Percentiles rank a stretch among this genome's conserved stretches.
Evolutionary conservation across 208 protist genomes (phyloP).

Genomic region (Wallacemonas sp.): DNA sequence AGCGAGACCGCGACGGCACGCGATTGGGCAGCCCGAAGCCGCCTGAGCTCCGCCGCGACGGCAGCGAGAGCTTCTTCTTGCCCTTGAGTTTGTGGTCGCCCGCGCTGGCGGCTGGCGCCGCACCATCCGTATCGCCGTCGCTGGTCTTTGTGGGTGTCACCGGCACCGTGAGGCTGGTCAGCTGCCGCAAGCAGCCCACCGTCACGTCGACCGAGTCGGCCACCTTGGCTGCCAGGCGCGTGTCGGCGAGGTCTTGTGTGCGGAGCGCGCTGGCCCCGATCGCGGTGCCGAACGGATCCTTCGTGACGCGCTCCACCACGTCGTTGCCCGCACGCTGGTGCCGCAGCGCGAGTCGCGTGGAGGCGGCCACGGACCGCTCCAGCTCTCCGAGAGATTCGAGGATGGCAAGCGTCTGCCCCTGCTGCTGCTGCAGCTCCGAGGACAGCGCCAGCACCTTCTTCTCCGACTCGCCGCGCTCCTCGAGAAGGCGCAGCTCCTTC

Average conservation of each 20-base stretch:
- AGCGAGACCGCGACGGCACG: not conserved
- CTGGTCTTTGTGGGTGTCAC: not conserved
- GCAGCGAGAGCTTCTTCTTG: slow-evolving; percentile 10
- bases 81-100: not conserved
- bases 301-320: not conserved
- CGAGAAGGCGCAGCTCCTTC: slow-evolving; percentile 30
- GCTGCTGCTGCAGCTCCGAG: slow-evolving; percentile 18
- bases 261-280: slow-evolving; percentile 19
- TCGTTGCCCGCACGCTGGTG: not conserved
- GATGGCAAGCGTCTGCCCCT: slow-evolving; percentile 30
- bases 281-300: slow-evolving; percentile 28
- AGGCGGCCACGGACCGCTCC: slow-evolving; percentile 19
- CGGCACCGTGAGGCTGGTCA: slow-evolving; percentile 10
- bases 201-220: slow-evolving; percentile 45
- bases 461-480: slow-evolving; percentile 18
- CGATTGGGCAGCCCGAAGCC: not conserved
- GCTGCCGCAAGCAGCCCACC: slow-evolving; percentile 30
- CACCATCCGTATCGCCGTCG: not conserved
- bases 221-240: slow-evolving; percentile 48
- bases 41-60: not conserved
- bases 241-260: slow-evolving; percentile 38
- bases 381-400: slow-evolving; percentile 36
- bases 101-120: not conserved
- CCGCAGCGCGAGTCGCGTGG: slow-evolving; percentile 14
- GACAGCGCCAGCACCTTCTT: slow-evolving; percentile 17